Base-by-base conservation (phyloP, 2,329 filamentous ascomycete genomes). In the Rhynchosporium graminicola region DNA sequence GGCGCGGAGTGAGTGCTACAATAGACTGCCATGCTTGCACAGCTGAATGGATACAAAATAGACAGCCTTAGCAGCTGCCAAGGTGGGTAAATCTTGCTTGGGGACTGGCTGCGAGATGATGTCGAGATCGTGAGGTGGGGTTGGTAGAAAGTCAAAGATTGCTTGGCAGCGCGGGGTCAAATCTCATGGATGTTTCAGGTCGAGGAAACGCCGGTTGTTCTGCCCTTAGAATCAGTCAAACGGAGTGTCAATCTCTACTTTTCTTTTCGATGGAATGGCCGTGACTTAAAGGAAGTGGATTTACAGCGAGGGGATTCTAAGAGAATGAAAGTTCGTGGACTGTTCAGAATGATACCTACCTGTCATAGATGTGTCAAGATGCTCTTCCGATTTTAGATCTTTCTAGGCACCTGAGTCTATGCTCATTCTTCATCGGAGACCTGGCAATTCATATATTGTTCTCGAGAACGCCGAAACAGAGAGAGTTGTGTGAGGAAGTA, bases 71-170 rank as follows among this genome's bases (percentile, higher is more conserved):
- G 50, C 50, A 52, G 50, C 50, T 52, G 50, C 51, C 51, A 54
- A 54, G 51, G 5, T 9, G 26, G n/a, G 20, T 28, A 33, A 54
- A 54, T 54, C 51, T 54, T 54, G 51, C 51, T 54, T 54, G 28
- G 33, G 9, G 28, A 71, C 72, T 40, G 40, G 66, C 26, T 57
- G 76, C 40, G 55, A 70, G 10, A 70, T 65, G 12, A 71, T 77
- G 29, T 74, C 70, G 4, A 77, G 13, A 80, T 74, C n/a, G 75
- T 76, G 63, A 82, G 72, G 48, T 45, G 54, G 54, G 52, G 40
- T 46, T 4, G 13, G 10, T 3, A 9, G 29, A 3, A 3, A 20
- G n/a, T 13, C 13, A 12, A 26, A 9, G 28, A 10, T 12, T 29
- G 6, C 52, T 56, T 56, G 52, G 52, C 52, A n/a, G 52, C 38